Base-by-base conservation (phyloP, 2,329 filamentous ascomycete species). In the Rhexocercosporidium sp. region DNA sequence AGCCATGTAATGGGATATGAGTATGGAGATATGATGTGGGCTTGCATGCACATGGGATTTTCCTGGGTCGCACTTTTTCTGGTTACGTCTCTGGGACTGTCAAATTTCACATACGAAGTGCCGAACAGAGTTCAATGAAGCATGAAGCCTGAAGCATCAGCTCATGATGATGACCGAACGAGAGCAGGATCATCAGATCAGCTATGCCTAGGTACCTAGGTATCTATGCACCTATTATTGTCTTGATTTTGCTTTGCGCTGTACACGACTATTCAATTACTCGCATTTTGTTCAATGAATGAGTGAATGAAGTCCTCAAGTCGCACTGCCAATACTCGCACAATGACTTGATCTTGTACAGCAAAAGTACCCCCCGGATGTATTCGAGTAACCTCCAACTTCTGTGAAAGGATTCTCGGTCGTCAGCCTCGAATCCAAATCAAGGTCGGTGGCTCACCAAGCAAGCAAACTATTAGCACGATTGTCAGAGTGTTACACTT, bases 401-500 rank as follows among this genome's bases (percentile, higher is more conserved):
- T 16, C 39, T 16, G 12, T 12, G 14, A 16, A 12, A 18, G 39
- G 8, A 44, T 14, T 44, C 39, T 11, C n/a, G n/a, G 5, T 29
- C 18, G 57, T 31, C 34, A 59, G 56, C 37, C 56, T 44, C 37
- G 29, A 25, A n/a, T n/a, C n/a, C n/a, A n/a, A n/a, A n/a, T n/a
- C n/a, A n/a, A n/a, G n/a, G n/a, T 51, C 47, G 39, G 39, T n/a
- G 25, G 39, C 56, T 44, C 37, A 60, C 27, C 27, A 37, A 37
- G 2, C 34, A 37, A n/a, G n/a, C n/a, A n/a, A n/a, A n/a, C 9
- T 31, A 31, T 31, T 11, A 11, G 34, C 12, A 57, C 53, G 16
- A 25, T 57, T 7, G 53, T 57, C 53, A 57, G 53, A 57, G 53
- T 37, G 34, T 46, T 60, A 60, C 57, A 60, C 39, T 47, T 60